Evolutionary conservation across 2,329 filamentous ascomycete genomes (phyloP).

Genomic region (Scopulariopsis brevicaulis): DNA sequence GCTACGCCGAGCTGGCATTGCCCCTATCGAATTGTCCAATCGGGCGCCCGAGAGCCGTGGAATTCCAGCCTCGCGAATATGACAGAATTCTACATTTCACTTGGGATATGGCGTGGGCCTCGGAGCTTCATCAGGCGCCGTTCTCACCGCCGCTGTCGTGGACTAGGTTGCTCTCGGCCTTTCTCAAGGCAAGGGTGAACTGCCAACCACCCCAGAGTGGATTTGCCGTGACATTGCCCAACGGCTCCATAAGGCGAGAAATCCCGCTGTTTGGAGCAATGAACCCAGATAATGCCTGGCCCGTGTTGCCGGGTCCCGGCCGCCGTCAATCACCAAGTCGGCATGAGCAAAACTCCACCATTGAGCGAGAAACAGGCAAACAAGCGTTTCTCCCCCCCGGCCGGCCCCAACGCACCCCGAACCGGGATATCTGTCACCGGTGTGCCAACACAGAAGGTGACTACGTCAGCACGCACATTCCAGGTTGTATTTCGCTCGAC

Average conservation of each 20-base stretch:
- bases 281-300: too few relatives aligned
- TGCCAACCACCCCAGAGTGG: background rate
- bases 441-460: too few relatives aligned
- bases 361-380: too few relatives aligned
- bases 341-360: too few relatives aligned
- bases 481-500: too few relatives aligned
- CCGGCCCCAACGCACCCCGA: too few relatives aligned
- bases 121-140: background rate
- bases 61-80: background rate
- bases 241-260: background rate
- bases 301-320: too few relatives aligned
- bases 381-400: too few relatives aligned
- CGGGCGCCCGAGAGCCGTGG: background rate
- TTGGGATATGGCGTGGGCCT: background rate
- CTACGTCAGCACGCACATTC: too few relatives aligned
- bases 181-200: background rate
- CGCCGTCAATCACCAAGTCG: too few relatives aligned
- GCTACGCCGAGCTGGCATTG: background rate
- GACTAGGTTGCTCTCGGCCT: background rate
- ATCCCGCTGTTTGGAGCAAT: too few relatives aligned
- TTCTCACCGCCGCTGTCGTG: background rate
- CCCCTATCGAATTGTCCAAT: background rate
- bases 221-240: background rate
- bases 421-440: too few relatives aligned
- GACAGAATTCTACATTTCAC: background rate